These are phyloP conservation scores for Penicillium coffeae DNA, from an alignment of 495 filamentous ascomycete genomes.

Conservation along the genomic window DNA sequence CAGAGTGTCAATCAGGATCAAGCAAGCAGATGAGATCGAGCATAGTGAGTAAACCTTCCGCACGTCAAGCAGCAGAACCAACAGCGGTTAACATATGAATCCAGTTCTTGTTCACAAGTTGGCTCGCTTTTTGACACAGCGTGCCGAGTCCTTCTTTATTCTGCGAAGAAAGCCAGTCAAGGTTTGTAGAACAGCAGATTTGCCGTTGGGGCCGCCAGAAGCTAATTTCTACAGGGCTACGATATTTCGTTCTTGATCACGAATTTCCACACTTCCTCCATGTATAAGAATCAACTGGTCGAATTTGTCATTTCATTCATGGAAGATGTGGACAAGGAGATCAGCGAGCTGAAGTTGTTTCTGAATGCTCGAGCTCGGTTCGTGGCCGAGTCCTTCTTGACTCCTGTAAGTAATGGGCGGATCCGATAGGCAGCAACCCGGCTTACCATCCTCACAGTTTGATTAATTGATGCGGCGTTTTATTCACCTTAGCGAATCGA, in stretches of 20 bases:
- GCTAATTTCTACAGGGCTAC: constrained; percentile 64
- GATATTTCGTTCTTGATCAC: constrained; percentile 99
- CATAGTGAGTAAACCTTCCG: constrained; percentile 52
- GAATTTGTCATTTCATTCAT: constrained; percentile 90
- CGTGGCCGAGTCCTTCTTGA: constrained; percentile 96
- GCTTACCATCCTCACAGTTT: constrained; percentile 27
- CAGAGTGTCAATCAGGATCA: constrained; percentile 94
- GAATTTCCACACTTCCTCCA: constrained; percentile 95
- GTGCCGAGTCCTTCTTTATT: constrained; percentile 97
- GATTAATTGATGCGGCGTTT: constrained; percentile 31
- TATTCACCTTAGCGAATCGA: constrained; percentile 2
- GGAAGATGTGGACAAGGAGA: constrained; percentile 99
- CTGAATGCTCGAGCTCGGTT: constrained; percentile 96
- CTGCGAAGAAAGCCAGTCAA: constrained; percentile 91
- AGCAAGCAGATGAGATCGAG: constrained; percentile 99
- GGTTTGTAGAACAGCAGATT: no score
- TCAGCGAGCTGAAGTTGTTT: constrained; percentile 99
- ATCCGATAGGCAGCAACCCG: neutral
- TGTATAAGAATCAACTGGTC: constrained; percentile 97
- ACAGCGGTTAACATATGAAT: neutral
- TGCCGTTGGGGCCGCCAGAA: constrained; percentile 9
- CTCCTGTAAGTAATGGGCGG: constrained; percentile 62
- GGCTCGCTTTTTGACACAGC: constrained; percentile 89
- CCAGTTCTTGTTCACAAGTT: constrained; percentile 84
- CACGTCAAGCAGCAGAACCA: neutral